These are phyloP conservation scores for Cladophialophora exuberans DNA, from an alignment of 2,329 filamentous ascomycete genomes.

Conservation along the genomic window DNA sequence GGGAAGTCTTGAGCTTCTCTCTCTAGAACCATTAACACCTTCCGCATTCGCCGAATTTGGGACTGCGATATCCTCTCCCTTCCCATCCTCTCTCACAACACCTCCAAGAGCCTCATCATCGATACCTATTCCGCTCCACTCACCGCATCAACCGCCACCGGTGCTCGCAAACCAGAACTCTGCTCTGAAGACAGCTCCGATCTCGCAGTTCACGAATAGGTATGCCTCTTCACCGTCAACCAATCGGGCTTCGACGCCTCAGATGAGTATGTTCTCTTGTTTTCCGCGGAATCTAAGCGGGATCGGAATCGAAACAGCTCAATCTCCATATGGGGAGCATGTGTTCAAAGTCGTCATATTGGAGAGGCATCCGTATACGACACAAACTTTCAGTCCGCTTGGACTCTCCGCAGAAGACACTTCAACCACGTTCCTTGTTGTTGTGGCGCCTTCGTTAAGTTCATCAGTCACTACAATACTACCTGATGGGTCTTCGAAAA, in stretches of 20 bases:
- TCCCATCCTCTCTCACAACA: slow-evolving; percentile 55
- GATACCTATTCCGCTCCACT: slow-evolving; percentile 34
- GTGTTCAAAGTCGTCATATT: slow-evolving; percentile 72
- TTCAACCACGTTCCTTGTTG: slow-evolving; percentile 68
- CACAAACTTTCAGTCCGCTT: slow-evolving; percentile 88
- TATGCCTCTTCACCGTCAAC: slow-evolving; percentile 61
- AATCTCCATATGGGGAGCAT: slow-evolving; percentile 11
- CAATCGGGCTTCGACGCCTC: slow-evolving; percentile 56
- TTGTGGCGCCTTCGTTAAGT: slow-evolving; percentile 77
- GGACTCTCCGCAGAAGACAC: slow-evolving; percentile 30
- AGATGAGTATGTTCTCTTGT: slow-evolving; percentile 90
- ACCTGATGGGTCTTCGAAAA: slow-evolving; percentile 34
- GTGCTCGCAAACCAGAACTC: slow-evolving; percentile 80
- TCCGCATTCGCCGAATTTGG: slow-evolving; percentile 77
- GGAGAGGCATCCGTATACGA: slow-evolving; percentile 91
- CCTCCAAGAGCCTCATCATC: slow-evolving; percentile 36
- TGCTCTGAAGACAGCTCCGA: slow-evolving; percentile 81
- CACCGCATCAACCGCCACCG: slow-evolving; percentile 50
- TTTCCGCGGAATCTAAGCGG: slow-evolving; percentile 62
- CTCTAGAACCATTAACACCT: slow-evolving; percentile 68
- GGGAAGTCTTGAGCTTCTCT: slow-evolving; percentile 42
- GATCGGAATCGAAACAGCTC: slow-evolving; percentile 22
- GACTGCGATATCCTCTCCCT: slow-evolving; percentile 76
- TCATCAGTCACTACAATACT: slow-evolving; percentile 42
- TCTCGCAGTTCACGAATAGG: slow-evolving; percentile 72